A percentile compares a stretch with the other conserved stretches of the same genome.
Evolutionary conservation across 495 filamentous ascomycete genomes (phyloP).

Genomic region (Penicillium subrubescens): DNA sequence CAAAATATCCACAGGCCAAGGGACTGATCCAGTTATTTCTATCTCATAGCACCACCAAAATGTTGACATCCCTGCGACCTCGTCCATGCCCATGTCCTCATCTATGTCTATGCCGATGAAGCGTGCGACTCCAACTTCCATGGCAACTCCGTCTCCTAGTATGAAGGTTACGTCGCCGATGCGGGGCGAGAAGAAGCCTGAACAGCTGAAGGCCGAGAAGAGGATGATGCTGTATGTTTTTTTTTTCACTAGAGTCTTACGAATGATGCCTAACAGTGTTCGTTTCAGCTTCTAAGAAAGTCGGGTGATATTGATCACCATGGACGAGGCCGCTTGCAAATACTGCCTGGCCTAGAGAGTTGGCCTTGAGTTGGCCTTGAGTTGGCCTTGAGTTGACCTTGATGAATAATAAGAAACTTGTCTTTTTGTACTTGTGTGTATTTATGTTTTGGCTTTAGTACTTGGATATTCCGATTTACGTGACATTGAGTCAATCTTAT

Average conservation of each 20-base stretch:
- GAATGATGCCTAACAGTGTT: not conserved
- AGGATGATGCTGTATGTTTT: constrained; percentile 13
- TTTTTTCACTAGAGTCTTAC: not conserved
- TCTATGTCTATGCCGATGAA: constrained; percentile 15
- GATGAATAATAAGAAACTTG: not conserved
- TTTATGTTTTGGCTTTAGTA: not conserved
- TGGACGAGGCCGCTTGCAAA: not conserved
- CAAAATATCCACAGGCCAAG: too few species aligned
- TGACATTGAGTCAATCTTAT: not conserved
- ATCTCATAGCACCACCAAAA: not conserved
- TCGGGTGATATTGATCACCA: not conserved
- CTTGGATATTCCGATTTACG: not conserved
- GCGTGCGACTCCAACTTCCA: constrained; percentile 2
- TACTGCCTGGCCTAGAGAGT: not conserved
- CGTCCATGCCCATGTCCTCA: constrained; percentile 10
- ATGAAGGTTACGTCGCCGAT: constrained; percentile 6
- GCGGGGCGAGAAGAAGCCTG: constrained; percentile 2
- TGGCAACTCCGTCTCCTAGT: constrained; percentile 7
- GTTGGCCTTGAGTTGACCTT: not conserved
- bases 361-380: not conserved
- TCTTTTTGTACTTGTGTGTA: not conserved
- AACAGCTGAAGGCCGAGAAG: constrained; percentile 3
- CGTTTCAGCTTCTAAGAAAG: not conserved
- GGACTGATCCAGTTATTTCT: not conserved
- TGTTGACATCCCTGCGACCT: constrained; percentile 1